These are phyloP conservation scores for Clarireedia homoeocarpa DNA, from an alignment of 2,329 filamentous ascomycete genomes.

Conservation along the genomic window DNA sequence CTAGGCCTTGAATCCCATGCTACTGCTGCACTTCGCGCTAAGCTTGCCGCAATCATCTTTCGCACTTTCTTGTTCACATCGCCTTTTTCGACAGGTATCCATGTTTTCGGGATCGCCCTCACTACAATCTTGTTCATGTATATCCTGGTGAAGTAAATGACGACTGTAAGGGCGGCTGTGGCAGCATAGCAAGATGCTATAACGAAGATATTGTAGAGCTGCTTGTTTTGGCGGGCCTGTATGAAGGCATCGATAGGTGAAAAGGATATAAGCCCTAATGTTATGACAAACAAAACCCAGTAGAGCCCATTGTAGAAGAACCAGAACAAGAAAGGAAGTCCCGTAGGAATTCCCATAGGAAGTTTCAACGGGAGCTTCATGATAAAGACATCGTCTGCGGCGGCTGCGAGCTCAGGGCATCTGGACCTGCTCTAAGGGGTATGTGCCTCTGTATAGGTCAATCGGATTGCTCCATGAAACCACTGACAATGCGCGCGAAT, in stretches of 20 bases:
- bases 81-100: constrained; percentile 78
- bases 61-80: constrained; percentile 71
- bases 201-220: constrained; percentile 76
- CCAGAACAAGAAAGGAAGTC: neutral
- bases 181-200: constrained; percentile 69
- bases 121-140: constrained; percentile 31
- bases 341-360: no score
- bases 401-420: neutral
- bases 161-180: constrained; percentile 59
- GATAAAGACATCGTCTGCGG: constrained; percentile 2
- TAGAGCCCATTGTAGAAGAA: constrained; percentile 71
- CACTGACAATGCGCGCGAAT: no score
- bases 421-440: neutral
- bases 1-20: constrained; percentile 71
- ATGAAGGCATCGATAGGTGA: constrained; percentile 76
- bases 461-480: no score
- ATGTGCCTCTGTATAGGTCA: neutral
- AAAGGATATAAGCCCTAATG: constrained; percentile 66
- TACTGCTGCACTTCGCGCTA: constrained; percentile 71
- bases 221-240: constrained; percentile 59
- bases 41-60: constrained; percentile 63
- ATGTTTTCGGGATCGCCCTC: constrained; percentile 55
- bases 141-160: constrained; percentile 73
- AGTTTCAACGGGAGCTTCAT: neutral
- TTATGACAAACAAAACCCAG: constrained; percentile 64